Evolutionary conservation across 2,329 filamentous ascomycete species (phyloP), one percentile per base, ranked within the genome.

Genomic region (Fusarium sp.): DNA sequence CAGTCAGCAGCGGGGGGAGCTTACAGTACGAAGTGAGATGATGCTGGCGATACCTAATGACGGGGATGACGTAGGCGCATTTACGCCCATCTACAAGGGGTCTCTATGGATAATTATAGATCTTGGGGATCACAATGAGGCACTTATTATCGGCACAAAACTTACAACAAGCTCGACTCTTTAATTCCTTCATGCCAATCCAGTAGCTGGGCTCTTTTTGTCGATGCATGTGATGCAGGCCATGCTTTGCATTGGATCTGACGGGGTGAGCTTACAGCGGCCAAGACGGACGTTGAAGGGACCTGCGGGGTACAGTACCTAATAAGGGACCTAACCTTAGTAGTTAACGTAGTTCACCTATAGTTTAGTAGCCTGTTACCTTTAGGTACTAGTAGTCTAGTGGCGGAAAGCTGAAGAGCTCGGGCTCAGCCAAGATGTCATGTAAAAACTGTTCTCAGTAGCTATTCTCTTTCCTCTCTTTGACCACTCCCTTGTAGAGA

Each of bases 1-100:
- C 18, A 31, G 72, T 75, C 65, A 75, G 72, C 64, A 57, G 72
- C 65, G 72, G 72, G 72, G 72, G 72, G 52, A 75, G 72, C 72
- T 75, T 57, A 75, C 72, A 63, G 57, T 68, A 59, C 58, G 56
- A 69, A 59, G 71, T 72, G 41, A 74, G 71, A 74, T 74, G 68
- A 57, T 73, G 52, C 45, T 48, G 51, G 66, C 58, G 63, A 67
- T 31, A 31, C 28, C 28, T 31, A 58, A 54, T 48, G 62, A 74
- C 36, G 54, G 52, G 67, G 71, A 74, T 74, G 72, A 74, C 72
- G 72, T 75, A 74, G 72, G 59, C 66, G 48, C 33, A 49, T 74
- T 58, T 45, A 38, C 24, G 57, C 41, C 39, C 55, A 52, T 73
- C 63, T 59, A 72, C 57, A 69, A 72, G 42, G 42, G 57, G 48